Percentiles rank a stretch among this genome's conserved stretches.
phyloP scores from a whole-genome alignment of 495 filamentous ascomycete species.

The Cercophora sp. region DNA sequence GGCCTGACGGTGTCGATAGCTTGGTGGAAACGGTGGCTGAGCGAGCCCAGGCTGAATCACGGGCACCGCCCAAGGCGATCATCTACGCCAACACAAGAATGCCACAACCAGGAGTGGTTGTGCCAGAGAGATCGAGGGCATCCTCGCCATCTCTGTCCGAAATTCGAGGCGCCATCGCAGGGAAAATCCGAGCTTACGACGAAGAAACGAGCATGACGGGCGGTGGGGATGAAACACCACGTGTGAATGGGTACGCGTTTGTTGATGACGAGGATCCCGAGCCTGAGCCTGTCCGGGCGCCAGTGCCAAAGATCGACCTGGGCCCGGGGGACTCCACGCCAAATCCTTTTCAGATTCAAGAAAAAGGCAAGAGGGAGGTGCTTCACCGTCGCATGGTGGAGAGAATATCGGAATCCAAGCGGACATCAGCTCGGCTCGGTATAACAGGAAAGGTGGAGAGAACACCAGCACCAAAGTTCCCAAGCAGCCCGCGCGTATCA shows the following conservation, averaged over 20 bases:
- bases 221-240: slow-evolving; percentile 72
- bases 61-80: slow-evolving; percentile 71
- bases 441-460: slow-evolving; percentile 54
- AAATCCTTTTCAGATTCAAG: slow-evolving; percentile 78
- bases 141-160: slow-evolving; percentile 80
- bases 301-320: slow-evolving; percentile 41
- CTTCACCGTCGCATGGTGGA: slow-evolving; percentile 92
- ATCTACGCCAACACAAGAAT: slow-evolving; percentile 81
- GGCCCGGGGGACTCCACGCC: slow-evolving; percentile 58
- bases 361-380: slow-evolving; percentile 73
- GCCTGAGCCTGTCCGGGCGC: slow-evolving; percentile 26
- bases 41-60: slow-evolving; percentile 63
- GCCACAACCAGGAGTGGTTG: slow-evolving; percentile 37
- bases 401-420: slow-evolving; percentile 67
- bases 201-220: slow-evolving; percentile 59
- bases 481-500: slow-evolving; percentile 64
- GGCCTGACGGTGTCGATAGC: slow-evolving; percentile 69
- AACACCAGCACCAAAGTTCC: slow-evolving; percentile 66
- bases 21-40: slow-evolving; percentile 61
- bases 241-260: slow-evolving; percentile 89
- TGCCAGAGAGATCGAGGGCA: slow-evolving; percentile 41
- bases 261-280: slow-evolving; percentile 72
- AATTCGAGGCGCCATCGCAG: slow-evolving; percentile 81
- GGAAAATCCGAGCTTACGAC: slow-evolving; percentile 59
- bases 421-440: slow-evolving; percentile 45